Percentiles rank a stretch among this genome's conserved stretches.
These are phyloP conservation scores for Arabis alpina DNA, from an alignment of 345 rosid genomes.

Conservation along the genomic window DNA sequence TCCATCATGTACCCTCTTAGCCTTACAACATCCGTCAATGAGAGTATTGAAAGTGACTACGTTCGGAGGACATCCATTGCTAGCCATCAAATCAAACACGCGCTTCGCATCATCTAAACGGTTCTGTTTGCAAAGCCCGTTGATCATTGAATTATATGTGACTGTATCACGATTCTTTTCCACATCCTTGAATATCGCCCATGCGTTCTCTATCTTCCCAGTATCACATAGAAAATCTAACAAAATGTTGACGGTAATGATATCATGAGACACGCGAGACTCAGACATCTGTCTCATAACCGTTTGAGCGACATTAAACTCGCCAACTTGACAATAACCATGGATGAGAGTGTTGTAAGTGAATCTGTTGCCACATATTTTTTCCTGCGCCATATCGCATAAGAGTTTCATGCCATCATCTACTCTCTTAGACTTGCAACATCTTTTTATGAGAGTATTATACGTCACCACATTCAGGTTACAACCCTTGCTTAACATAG, in stretches of 20 bases:
- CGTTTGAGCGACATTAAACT: slow-evolving; percentile 30
- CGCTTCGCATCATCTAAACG: neutral
- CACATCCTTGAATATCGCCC: too few species aligned
- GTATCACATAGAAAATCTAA: too few species aligned
- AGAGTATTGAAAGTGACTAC: neutral
- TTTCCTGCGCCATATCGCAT: slow-evolving; percentile 31
- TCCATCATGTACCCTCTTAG: neutral
- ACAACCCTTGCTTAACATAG: neutral
- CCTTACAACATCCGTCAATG: neutral
- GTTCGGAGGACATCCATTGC: neutral
- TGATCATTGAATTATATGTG: neutral
- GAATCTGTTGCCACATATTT: slow-evolving; percentile 10
- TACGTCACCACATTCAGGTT: neutral
- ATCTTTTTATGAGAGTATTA: neutral
- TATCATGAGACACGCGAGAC: too few species aligned
- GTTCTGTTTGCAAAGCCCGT: neutral
- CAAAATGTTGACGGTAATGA: too few species aligned
- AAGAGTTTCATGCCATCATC: slow-evolving; percentile 30
- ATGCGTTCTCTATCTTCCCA: too few species aligned
- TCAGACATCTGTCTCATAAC: too few species aligned
- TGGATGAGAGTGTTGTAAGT: slow-evolving; percentile 39
- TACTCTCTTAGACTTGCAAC: slow-evolving; percentile 27
- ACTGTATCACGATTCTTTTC: neutral
- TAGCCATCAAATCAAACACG: neutral
- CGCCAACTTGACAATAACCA: slow-evolving; percentile 23